Base-by-base conservation (phyloP, 2,329 filamentous ascomycete species). In the Myriosclerotinia curreyana region DNA sequence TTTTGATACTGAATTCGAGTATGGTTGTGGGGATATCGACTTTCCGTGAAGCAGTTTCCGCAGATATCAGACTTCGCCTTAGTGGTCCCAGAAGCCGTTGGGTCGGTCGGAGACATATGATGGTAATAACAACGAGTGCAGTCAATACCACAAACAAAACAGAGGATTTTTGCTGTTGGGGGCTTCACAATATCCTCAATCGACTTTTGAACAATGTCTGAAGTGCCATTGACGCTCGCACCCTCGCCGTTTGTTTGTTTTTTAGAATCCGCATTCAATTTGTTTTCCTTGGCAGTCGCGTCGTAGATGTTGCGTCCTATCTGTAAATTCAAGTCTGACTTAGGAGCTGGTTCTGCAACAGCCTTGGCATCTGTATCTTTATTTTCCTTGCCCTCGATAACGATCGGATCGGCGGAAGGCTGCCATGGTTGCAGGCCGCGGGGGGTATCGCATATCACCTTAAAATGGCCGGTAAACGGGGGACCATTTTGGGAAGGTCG, bases 401-500 rank as follows among this genome's bases (percentile, higher is more conserved):
- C 80, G 49, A 86, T 77, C 8, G 91, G 86, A 71, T 92, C 90
- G 1, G 92, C 88, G 22, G 90, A 90, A 22, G 95, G 95, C 75
- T 99, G 95, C 85, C 94, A 96, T 31, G 94, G 90, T 76, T 98
- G 94, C 60, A 99, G 83, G 46, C 95, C 95, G 65, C 95, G 88
- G 61, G 95, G 95, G 0, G 95, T 99, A 75, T 99, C 95, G 74
- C 92, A 95, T 64, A 94, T 94, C 67, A 98, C 88, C 76, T 92
- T 90, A 83, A 99, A 99, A 76, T 99, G 95, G 48, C 95, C 95
- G 5, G 95, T 99, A 74, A 97, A 98, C 8, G 95, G 95, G 3
- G 95, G 94, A 0, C 94, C 94, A 70, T 98, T 94, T 75, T 93
- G 95, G 1, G 95, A 97, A 12, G 95, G 95, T 65, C 95, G 86